Percentiles rank a stretch among this genome's conserved stretches.
Conservation (phyloP, 1,139 yeast genomes). For the Yamadazyma atmosphaerica region DNA sequence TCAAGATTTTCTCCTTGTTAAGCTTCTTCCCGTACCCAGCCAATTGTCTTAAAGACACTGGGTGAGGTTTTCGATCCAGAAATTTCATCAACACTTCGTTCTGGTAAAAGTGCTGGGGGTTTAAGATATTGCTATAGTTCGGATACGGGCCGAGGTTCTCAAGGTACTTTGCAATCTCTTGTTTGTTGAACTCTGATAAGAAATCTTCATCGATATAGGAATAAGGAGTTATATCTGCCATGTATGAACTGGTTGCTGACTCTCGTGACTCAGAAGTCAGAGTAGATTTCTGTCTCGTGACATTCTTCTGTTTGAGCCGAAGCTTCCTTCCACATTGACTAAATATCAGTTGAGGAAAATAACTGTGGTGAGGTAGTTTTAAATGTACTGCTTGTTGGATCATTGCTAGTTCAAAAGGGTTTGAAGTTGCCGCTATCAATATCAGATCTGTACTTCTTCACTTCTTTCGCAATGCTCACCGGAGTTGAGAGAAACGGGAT, state of each 20-base stretch:
- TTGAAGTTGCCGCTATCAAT: no score
- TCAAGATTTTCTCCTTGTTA: slow-evolving; percentile 74
- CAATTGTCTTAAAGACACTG: slow-evolving; percentile 82
- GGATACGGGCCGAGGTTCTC: slow-evolving; percentile 47
- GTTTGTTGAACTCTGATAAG: slow-evolving; percentile 30
- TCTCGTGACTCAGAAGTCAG: neutral
- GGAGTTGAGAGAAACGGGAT: no score
- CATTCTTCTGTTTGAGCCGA: no score
- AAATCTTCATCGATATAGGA: slow-evolving; percentile 35
- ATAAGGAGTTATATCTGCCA: slow-evolving; percentile 21
- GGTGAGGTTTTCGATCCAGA: slow-evolving; percentile 69
- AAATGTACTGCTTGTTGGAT: no score
- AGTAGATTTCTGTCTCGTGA: no score
- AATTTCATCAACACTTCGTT: slow-evolving; percentile 72
- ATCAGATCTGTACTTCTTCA: no score
- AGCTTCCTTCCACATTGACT: no score
- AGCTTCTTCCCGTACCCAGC: slow-evolving; percentile 86
- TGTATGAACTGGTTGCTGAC: neutral
- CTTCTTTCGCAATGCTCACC: no score
- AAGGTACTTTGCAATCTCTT: slow-evolving; percentile 42
- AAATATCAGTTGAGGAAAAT: no score
- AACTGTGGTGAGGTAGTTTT: no score
- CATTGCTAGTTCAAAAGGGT: no score
- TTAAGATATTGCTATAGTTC: slow-evolving; percentile 43
- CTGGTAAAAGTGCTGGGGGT: slow-evolving; percentile 82